A percentile compares a stretch with the other conserved stretches of the same genome.
Conservation (phyloP, 805 yeast genomes). For the Pichia insulana region DNA sequence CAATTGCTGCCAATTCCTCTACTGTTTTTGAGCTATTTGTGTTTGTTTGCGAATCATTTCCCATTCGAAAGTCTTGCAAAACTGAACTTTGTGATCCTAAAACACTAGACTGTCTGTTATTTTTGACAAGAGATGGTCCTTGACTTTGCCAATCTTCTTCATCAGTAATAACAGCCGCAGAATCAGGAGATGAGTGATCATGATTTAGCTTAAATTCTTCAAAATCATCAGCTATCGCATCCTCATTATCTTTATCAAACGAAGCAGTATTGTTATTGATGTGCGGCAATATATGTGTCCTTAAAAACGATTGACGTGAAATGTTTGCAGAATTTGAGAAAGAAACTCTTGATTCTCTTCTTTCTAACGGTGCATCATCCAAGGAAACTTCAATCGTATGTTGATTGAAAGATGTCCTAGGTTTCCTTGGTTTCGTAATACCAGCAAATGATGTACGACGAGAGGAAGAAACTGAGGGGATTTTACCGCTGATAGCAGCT, state of each 20-base stretch:
- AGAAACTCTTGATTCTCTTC: constrained; percentile 28
- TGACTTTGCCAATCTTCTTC: constrained; percentile 95
- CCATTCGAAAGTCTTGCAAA: constrained; percentile 1
- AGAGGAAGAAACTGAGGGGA: constrained; percentile 15
- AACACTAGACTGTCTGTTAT: constrained; percentile 17
- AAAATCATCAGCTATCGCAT: constrained; percentile 16
- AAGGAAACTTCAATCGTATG: constrained; percentile 25
- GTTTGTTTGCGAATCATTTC: constrained; percentile 6
- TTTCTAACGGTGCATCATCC: constrained; percentile 26
- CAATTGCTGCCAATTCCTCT: constrained; percentile 30
- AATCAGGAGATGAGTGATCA: not conserved
- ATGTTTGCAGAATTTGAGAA: constrained; percentile 28
- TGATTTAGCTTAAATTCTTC: constrained; percentile 1
- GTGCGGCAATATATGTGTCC: constrained; percentile 25
- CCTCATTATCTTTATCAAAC: constrained; percentile 19
- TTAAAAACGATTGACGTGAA: constrained; percentile 33
- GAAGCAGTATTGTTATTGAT: constrained; percentile 17
- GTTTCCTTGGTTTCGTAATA: constrained; percentile 28
- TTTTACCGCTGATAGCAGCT: constrained; percentile 1
- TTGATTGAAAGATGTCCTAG: constrained; percentile 26
- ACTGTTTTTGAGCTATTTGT: constrained; percentile 14
- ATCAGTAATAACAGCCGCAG: constrained; percentile 60
- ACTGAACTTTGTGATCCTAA: constrained; percentile 17
- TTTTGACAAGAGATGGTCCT: constrained; percentile 60
- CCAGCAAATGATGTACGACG: constrained; percentile 29